Evolutionary conservation across 148 eudicot species (phyloP).

Genomic region (Fagopyrum esculentum): DNA sequence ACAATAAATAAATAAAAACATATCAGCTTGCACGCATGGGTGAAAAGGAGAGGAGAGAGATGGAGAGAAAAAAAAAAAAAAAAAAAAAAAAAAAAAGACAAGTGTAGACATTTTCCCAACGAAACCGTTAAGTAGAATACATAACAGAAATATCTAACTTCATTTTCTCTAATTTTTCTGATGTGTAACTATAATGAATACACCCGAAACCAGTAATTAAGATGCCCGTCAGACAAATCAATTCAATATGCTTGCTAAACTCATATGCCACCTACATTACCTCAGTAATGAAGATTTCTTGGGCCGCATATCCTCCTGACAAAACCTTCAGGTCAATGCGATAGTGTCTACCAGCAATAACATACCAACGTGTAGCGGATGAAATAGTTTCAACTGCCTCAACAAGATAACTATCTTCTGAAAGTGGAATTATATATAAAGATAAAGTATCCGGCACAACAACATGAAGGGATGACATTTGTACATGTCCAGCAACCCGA

Average conservation of each 20-base stretch:
- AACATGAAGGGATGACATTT: conserved; percentile 71
- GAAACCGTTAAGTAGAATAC: neutral
- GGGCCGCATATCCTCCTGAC: conserved; percentile 46
- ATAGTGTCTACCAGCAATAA: conserved; percentile 56
- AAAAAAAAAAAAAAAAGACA: neutral
- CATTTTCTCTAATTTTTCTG: neutral
- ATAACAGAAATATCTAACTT: neutral
- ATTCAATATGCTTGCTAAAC: neutral
- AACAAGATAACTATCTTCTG: conserved; percentile 43
- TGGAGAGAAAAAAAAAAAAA: neutral
- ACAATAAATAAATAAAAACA: neutral
- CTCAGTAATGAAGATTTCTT: conserved; percentile 60
- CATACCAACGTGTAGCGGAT: conserved; percentile 67
- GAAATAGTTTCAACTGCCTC: conserved; percentile 48
- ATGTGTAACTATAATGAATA: neutral
- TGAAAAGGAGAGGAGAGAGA: neutral
- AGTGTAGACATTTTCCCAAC: neutral
- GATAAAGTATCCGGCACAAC: conserved; percentile 66
- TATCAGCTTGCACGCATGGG: neutral
- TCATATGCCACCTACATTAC: conserved; percentile 21
- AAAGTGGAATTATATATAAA: conserved; percentile 53
- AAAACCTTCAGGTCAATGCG: conserved; percentile 55
- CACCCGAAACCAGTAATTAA: neutral
- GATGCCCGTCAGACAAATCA: neutral
- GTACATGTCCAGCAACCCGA: conserved; percentile 76